Percentiles rank a stretch among this genome's conserved stretches.
phyloP scores from a whole-genome alignment of 441 rosid species.

The Mallotus repandus region DNA sequence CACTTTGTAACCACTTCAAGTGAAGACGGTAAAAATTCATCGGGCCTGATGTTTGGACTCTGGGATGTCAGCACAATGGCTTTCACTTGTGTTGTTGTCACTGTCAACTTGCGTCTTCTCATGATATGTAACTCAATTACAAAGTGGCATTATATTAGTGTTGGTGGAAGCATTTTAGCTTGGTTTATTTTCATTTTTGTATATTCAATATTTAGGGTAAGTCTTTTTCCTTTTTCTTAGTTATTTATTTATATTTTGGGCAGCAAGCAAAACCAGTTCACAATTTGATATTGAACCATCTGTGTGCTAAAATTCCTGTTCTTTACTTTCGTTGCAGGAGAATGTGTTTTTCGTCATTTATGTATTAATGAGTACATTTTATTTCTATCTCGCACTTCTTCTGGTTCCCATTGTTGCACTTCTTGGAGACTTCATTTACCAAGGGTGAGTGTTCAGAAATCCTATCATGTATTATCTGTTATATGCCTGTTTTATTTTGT shows the following conservation, averaged over 20 bases:
- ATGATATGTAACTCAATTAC: conserved; percentile 95
- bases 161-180: conserved; percentile 90
- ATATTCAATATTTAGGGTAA: conserved; percentile 81
- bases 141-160: conserved; percentile 86
- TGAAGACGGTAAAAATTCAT: conserved; percentile 59
- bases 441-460: conserved; percentile 57
- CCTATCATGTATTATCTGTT: background rate
- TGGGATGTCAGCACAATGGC: conserved; percentile 99
- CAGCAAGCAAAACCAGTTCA: background rate
- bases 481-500: background rate
- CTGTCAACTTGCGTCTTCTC: conserved; percentile 93
- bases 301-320: conserved; percentile 24
- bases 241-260: background rate
- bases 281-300: background rate
- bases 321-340: conserved; percentile 52
- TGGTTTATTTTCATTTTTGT: conserved; percentile 83
- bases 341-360: conserved; percentile 79
- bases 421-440: conserved; percentile 87
- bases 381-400: conserved; percentile 73
- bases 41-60: conserved; percentile 84
- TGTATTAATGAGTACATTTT: conserved; percentile 85
- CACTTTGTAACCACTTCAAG: conserved; percentile 65
- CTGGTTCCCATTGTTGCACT: conserved; percentile 88
- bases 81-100: conserved; percentile 91
- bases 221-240: conserved; percentile 17